phyloP scores from a whole-genome alignment of 345 rosid species.

The Linum usitatissimum region DNA sequence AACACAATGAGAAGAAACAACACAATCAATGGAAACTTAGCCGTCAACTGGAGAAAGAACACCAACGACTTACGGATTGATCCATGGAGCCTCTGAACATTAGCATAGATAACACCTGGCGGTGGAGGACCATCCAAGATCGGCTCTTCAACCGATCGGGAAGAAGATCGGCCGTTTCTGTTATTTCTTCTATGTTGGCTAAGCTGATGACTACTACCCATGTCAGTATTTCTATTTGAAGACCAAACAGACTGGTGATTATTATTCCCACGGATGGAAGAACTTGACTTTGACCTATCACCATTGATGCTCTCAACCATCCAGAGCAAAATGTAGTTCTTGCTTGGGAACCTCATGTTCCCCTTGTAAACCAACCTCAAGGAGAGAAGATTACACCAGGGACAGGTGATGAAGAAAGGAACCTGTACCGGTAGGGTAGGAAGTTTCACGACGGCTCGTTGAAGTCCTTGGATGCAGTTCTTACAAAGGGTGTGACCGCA shows the following conservation, averaged over 20 bases:
- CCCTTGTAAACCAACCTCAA: conserved; percentile 68
- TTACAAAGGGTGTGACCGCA: conserved; percentile 91
- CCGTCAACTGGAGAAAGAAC: conserved; percentile 67
- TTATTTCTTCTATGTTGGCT: conserved; percentile 22
- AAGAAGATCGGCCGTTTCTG: conserved; percentile 6
- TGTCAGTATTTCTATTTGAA: conserved; percentile 15
- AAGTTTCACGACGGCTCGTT: conserved; percentile 60
- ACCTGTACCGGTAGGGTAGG: conserved; percentile 74
- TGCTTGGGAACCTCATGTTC: conserved; percentile 62
- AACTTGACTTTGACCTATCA: conserved; percentile 36
- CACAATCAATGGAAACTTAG: conserved; percentile 85
- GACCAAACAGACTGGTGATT: conserved; percentile 14
- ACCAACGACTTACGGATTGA: conserved; percentile 53
- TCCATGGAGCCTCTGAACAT: conserved; percentile 31
- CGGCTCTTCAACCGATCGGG: background rate
- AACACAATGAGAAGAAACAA: conserved; percentile 66
- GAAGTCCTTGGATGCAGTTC: conserved; percentile 73
- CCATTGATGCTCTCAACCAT: conserved; percentile 91
- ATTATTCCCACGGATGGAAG: conserved; percentile 20
- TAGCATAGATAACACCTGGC: conserved; percentile 18
- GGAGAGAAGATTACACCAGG: conserved; percentile 82
- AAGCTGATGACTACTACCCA: conserved; percentile 13
- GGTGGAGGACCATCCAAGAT: conserved; percentile 6
- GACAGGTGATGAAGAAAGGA: conserved; percentile 81
- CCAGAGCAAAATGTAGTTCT: conserved; percentile 87